phyloP scores from a whole-genome alignment of 2,329 filamentous ascomycete genomes.

The Ascochyta koolunga region DNA sequence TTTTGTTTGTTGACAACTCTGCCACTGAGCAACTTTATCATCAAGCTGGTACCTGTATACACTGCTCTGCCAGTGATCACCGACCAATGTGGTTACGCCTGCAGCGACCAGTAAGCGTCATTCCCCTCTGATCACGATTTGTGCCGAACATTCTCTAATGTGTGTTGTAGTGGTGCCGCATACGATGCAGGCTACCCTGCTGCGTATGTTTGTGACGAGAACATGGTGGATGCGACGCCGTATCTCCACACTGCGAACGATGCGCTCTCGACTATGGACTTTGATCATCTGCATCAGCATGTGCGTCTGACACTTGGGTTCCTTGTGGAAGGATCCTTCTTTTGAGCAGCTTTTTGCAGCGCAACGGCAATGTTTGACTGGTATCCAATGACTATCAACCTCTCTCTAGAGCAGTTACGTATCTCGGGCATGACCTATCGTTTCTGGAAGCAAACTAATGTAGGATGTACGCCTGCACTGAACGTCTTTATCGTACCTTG shows the following conservation, averaged over 20 bases:
- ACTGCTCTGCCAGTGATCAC: slow-evolving; percentile 71
- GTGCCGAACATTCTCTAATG: neutral
- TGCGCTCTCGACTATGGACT: slow-evolving; percentile 71
- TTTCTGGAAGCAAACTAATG: neutral
- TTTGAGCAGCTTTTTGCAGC: slow-evolving; percentile 36
- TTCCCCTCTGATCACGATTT: slow-evolving; percentile 42
- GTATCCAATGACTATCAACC: neutral
- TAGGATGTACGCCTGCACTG: neutral
- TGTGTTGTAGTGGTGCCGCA: slow-evolving; percentile 59
- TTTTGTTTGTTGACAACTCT: no score
- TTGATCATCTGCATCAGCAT: slow-evolving; percentile 88
- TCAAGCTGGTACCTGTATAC: slow-evolving; percentile 41
- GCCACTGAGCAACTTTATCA: slow-evolving; percentile 36
- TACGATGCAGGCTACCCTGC: slow-evolving; percentile 73
- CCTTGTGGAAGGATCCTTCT: slow-evolving; percentile 79
- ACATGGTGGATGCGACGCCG: slow-evolving; percentile 65
- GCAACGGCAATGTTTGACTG: neutral
- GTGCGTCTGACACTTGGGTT: slow-evolving; percentile 80
- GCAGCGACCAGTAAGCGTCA: slow-evolving; percentile 64
- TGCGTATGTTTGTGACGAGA: slow-evolving; percentile 74
- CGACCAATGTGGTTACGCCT: slow-evolving; percentile 83
- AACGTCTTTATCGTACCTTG: neutral
- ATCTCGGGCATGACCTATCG: neutral
- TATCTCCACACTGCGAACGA: slow-evolving; percentile 73
- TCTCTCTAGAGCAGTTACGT: neutral